Evolutionary conservation across 495 filamentous ascomycete genomes (phyloP), one percentile per base, ranked within the genome.

Genomic region (Pseudotulostoma volvatum): DNA sequence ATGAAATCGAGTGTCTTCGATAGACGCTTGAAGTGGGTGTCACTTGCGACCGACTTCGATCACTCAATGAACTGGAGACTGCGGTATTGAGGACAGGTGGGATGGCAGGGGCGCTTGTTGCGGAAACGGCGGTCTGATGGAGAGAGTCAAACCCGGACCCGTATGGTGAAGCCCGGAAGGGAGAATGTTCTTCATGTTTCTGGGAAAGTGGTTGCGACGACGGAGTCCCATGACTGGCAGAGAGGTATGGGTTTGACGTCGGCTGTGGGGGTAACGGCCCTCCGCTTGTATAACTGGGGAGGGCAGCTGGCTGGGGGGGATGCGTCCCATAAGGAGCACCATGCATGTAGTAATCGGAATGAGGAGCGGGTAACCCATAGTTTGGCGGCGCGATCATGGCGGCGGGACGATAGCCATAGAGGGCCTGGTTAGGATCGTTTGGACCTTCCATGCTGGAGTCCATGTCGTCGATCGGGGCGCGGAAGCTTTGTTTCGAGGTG

Each of bases 401-500:
- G 0, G 58, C 51, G 11, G 5, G 23, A 32, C 61, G 61, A 44
- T 63, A 67, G 9, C 58, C 52, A 44, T 64, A 67, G 8, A 61
- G 35, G 1, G 57, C 48, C 40, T 60, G 56, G 3, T 57, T 47
- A 2, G 57, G 55, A 31, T 67, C 59, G 31, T 57, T 56, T 9
- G 56, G 30, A 38, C 48, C 59, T 18, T 64, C 63, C 41, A 64
- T 41, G 14, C 57, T 57, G 30, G 60, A 57, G 16, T 70, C 71
- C 9, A 64, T 48, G 30, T 80, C 76, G 36, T 81, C 77, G 32
- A 83, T 63, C 2, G 74, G 76, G 7, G 71, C 67, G 9, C 79
- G 69, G 61, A 85, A 85, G 51, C 74, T 83, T 42, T 80, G 76
- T 40, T 72, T 71, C 4, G 70, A 65, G 30, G 77, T 63, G 19